Evolutionary conservation across 1,284 basidiomycete genomes (phyloP), one percentile per base, ranked within the genome.

Genomic region (Tilletia walkeri): DNA sequence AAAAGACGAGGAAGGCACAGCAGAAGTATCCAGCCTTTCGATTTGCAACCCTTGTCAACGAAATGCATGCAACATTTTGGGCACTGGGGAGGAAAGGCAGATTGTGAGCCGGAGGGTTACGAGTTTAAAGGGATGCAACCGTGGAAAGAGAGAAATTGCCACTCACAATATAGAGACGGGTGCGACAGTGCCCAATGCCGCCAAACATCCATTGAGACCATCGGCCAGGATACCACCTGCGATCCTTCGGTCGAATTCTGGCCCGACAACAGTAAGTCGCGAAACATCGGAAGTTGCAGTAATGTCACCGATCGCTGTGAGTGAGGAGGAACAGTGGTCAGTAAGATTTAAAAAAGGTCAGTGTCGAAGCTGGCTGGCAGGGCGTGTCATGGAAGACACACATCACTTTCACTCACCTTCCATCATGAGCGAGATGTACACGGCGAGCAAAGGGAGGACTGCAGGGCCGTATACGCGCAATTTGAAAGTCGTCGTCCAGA

Each of bases 221-320:
- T 89, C 72, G 70, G 90, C 89, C 75, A 94, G 85, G 30, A 94
- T 87, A 50, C 92, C 92, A n/a, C 92, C 92, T 84, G 92, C 91
- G 56, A 93, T 90, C 7, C 92, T 87, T 1, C 88, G 87, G 82
- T 93, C 91, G 82, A 92, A 93, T 2, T 74, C 69, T 4, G 72
- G 54, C 2, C 81, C 82, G 14, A 73, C 72, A 41, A 84, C 82
- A 24, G 77, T 77, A 48, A 92, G 86, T 10, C 88, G 87, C 1
- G 91, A 92, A 2, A 92, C 91, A 82, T 94, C 93, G 0, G 90
- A 89, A 3, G 90, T 90, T 0, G 92, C 91, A 0, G 92, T 93
- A 76, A 94, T 1, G 89, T 81, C 1, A 90, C 69, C 47, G 47
- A 67, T 4, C 41, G 30, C 45, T 1, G 14, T 9, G 34, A 67